Conservation (phyloP, 192 early-diverging fungal genomes). For the Podila epigama region DNA sequence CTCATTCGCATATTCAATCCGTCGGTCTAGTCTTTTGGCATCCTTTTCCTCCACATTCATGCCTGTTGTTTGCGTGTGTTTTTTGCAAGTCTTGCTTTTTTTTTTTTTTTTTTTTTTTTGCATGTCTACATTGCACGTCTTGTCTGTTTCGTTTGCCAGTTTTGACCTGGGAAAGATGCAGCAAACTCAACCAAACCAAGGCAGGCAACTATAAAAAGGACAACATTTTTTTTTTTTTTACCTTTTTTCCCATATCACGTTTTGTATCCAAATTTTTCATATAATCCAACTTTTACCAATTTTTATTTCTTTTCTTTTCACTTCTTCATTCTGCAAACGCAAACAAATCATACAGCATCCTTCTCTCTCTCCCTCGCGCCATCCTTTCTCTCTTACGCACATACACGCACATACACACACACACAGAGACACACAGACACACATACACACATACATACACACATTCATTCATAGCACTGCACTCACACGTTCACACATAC, state of each 20-base stretch:
- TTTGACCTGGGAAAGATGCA: no score
- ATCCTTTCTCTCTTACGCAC: neutral
- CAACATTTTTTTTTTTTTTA: neutral
- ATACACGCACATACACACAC: neutral
- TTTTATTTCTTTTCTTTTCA: neutral
- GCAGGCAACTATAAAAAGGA: neutral
- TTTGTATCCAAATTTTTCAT: neutral
- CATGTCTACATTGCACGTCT: neutral
- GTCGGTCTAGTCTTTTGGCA: neutral
- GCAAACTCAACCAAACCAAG: neutral
- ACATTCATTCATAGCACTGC: neutral
- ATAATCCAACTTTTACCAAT: neutral
- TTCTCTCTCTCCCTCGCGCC: neutral
- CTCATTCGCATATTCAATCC: neutral
- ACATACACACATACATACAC: neutral
- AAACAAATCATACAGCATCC: neutral
- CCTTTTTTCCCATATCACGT: neutral
- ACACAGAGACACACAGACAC: neutral
- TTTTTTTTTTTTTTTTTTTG: neutral
- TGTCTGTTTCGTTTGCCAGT: no score
- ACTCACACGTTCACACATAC: neutral
- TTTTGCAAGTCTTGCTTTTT: neutral
- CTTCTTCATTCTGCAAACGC: neutral
- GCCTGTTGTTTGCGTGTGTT: neutral
- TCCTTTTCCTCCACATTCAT: neutral